Conservation (phyloP, 140 eudicot genomes). For the Ambrosia hybrid region DNA sequence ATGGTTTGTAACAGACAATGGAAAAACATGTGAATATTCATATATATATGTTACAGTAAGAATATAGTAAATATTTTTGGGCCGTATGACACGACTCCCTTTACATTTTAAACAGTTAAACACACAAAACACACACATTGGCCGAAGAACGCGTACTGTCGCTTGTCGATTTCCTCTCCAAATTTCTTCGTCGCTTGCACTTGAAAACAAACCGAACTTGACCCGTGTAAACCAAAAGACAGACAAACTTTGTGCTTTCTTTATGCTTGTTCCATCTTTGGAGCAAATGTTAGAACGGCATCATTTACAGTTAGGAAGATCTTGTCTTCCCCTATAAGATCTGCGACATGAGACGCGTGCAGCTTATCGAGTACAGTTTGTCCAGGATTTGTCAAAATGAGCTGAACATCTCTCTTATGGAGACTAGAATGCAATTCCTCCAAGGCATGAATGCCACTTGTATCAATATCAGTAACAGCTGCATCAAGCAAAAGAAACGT, state of each 20-base stretch:
- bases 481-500: conserved; percentile 27
- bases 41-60: conserved; percentile 25
- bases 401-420: conserved; percentile 59
- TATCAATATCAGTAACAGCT: conserved; percentile 92
- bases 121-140: conserved; percentile 3
- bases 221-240: conserved; percentile 13
- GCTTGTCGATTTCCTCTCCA: not conserved
- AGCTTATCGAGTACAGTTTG: conserved; percentile 67
- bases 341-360: conserved; percentile 52
- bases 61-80: conserved; percentile 9
- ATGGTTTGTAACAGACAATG: not conserved
- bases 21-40: not conserved
- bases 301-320: conserved; percentile 69
- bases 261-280: conserved; percentile 65
- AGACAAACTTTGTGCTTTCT: not conserved
- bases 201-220: conserved; percentile 2
- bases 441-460: conserved; percentile 85
- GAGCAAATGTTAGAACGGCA: conserved; percentile 62
- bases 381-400: conserved; percentile 83
- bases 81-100: conserved; percentile 1
- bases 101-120: conserved; percentile 6
- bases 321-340: conserved; percentile 63
- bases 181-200: not conserved
- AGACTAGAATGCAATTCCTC: conserved; percentile 61
- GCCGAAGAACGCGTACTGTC: not conserved